Base-by-base conservation (phyloP, 1,284 basidiomycete species). In the Puccinia novopanici region DNA sequence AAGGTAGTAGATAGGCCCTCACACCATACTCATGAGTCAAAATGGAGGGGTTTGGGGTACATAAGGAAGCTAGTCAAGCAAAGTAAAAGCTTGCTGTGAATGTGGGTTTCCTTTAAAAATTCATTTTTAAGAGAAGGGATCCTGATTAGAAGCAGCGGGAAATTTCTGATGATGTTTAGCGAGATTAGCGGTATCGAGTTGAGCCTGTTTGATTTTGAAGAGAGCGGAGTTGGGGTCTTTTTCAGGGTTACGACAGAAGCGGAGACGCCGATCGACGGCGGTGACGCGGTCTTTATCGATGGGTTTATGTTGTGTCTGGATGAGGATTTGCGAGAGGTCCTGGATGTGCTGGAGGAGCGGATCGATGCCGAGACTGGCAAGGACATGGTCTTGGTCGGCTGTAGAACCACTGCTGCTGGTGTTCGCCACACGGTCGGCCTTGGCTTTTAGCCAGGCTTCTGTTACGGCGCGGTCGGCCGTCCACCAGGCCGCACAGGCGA, bases 171-270 rank as follows among this genome's bases (percentile, higher is more conserved):
- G 52, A 59, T 72, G 77, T 57, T 80, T 80, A 22, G 30, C 68
- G 13, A 80, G 37, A 27, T 17, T 3, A 27, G 54, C 57, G 13
- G 52, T 40, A 22, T 80, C 55, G 52, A 59, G 34, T 65, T 80
- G 27, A 22, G 55, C 40, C 34, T 80, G 55, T 65, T 80, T 57
- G 42, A 72, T 71, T 24, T 80, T 71, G n/a, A 72, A 80, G 19
- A 94, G 89, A 70, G 91, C 92, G 82, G 91, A 95, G 15, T 93
- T 94, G 5, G 91, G 90, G 15, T 95, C 91, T 85, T 95, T 96
- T 86, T 95, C 94, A 9, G 95, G 95, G 84, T 98, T 97, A 84
- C 93, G 92, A 87, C 94, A 97, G 57, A 91, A 84, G 84, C 90
- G 91, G 65, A 98, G 87, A 67, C 93, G 88, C 84, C 91, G 89